Base-by-base conservation (phyloP, 2,329 filamentous ascomycete species). In the Gnomoniopsis sp. region DNA sequence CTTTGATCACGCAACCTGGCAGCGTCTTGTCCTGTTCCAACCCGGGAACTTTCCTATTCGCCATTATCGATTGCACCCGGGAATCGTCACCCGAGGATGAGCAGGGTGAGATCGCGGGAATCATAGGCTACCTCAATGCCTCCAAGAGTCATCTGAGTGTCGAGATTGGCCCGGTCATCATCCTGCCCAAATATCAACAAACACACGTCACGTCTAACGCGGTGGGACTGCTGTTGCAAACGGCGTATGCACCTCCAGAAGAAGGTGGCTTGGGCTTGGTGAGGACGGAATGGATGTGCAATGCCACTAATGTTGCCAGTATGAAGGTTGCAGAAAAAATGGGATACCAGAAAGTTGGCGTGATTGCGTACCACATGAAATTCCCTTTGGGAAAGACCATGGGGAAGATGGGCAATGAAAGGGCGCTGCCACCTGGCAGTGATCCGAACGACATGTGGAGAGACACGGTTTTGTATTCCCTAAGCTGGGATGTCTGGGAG, bases 201-300 rank as follows among this genome's bases (percentile, higher is more conserved):
- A 73, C 71, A 6, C 70, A 74, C 55, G 71, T 75, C 36, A 67
- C 68, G 23, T 70, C 67, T 8, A 68, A 73, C 55, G 66, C 72
- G 19, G 66, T 70, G 15, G 71, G 71, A 4, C 63, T 75, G 23
- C 52, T 74, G 58, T 54, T 74, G 50, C 67, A 68, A 44, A 66
- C 70, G 58, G 68, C 68, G 6, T 61, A 68, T 19, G 47, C 22
- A 11, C 23, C 36, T 3, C 26, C 50, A 1, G 65, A 48, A 10
- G 49, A 64, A 10, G 66, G 66, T 7, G 65, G 67, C 0, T 38
- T 68, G 34, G 67, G 66, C 47, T 58, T 74, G 19, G 60, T 64
- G 22, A 64, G 72, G 22, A 65, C 75, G 21, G 65, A 71, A 56
- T 75, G 72, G 73, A 65, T 65, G 51, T 61, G 68, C n/a, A 66